A percentile compares a stretch with the other conserved stretches of the same genome.
Conservation (phyloP, 2,329 filamentous ascomycete genomes). For the Rosellinia necatrix region DNA sequence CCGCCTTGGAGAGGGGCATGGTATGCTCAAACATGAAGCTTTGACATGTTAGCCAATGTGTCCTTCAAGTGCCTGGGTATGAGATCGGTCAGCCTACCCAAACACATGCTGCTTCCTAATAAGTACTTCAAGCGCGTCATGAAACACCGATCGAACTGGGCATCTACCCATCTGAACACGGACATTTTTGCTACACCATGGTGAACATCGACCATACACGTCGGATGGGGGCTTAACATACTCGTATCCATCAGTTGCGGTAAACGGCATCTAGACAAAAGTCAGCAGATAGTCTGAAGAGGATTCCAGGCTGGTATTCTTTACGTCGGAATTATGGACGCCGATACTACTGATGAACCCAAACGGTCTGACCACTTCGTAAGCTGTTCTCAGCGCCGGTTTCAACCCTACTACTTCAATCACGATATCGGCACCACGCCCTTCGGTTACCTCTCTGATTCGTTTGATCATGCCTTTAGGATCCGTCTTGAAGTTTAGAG, state of each 20-base stretch:
- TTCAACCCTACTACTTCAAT: slow-evolving; percentile 78
- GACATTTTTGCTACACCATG: slow-evolving; percentile 65
- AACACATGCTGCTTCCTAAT: slow-evolving; percentile 69
- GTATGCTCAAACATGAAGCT: slow-evolving; percentile 78
- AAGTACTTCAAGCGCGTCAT: slow-evolving; percentile 66
- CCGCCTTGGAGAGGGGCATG: slow-evolving; percentile 70
- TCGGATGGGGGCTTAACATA: slow-evolving; percentile 37
- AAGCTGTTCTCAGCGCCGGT: slow-evolving; percentile 70
- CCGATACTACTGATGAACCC: slow-evolving; percentile 76
- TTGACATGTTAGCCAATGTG: slow-evolving; percentile 18
- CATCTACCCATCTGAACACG: slow-evolving; percentile 77
- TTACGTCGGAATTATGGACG: slow-evolving; percentile 73
- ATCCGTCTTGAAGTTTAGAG: slow-evolving; percentile 76
- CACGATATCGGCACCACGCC: slow-evolving; percentile 82
- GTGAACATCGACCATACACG: slow-evolving; percentile 30
- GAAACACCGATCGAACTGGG: slow-evolving; percentile 72
- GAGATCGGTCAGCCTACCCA: slow-evolving; percentile 55
- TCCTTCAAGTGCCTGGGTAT: neutral
- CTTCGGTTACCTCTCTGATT: slow-evolving; percentile 75
- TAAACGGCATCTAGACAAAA: slow-evolving; percentile 64
- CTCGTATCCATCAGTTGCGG: slow-evolving; percentile 65
- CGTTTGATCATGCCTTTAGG: slow-evolving; percentile 67
- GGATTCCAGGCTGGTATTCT: slow-evolving; percentile 24
- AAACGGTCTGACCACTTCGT: slow-evolving; percentile 73
- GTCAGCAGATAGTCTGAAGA: slow-evolving; percentile 30